Percentiles rank a stretch among this genome's conserved stretches.
Conservation (phyloP, 257 asterid genomes). For the Solanum pennellii region DNA sequence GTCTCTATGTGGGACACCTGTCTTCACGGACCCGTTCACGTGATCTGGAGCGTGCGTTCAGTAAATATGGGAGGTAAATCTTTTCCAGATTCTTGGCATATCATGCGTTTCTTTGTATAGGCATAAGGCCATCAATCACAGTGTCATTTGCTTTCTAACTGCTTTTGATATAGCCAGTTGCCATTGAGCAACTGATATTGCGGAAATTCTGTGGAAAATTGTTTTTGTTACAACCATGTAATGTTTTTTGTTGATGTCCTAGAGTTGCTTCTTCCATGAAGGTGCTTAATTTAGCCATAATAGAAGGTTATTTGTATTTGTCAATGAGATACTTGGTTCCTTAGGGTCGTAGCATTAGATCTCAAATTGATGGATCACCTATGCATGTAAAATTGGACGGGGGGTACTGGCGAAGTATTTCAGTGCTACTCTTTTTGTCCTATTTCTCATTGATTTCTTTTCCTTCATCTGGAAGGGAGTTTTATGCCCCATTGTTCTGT, state of each 20-base stretch:
- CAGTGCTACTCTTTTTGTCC: not conserved
- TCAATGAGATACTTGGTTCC: not conserved
- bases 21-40: conserved; percentile 90
- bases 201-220: not conserved
- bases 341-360: not conserved
- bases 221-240: not conserved
- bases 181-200: not conserved
- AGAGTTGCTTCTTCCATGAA: not conserved
- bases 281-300: not conserved
- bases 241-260: not conserved
- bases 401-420: not conserved
- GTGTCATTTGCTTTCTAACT: not conserved
- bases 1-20: conserved; percentile 95
- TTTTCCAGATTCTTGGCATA: not conserved
- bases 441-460: not conserved
- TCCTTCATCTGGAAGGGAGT: not conserved
- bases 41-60: conserved; percentile 77
- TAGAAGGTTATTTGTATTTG: not conserved
- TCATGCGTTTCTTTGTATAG: not conserved
- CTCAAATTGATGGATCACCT: not conserved
- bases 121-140: no score
- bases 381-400: not conserved
- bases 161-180: not conserved
- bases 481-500: not conserved
- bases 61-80: conserved; percentile 88